Conservation (phyloP, 192 early-diverging fungal genomes). For the Rhizophagus sp. region DNA sequence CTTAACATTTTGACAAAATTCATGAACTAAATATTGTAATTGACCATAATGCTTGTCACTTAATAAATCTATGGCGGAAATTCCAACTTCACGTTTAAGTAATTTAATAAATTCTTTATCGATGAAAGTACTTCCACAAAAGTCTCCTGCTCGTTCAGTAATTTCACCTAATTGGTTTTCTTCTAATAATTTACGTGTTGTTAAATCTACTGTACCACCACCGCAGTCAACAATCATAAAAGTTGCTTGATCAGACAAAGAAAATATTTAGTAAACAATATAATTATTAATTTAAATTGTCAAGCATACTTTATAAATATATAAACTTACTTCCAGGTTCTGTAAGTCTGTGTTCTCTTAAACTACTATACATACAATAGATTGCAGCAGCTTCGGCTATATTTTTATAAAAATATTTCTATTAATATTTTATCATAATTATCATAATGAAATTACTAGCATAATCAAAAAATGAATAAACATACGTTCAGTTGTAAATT, state of each 20-base stretch:
- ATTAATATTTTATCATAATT: too few species aligned
- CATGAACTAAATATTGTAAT: constrained; percentile 1
- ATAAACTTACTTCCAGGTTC: not conserved
- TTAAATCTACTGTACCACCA: constrained; percentile 60
- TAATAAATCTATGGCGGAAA: not conserved
- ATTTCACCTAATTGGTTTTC: not conserved
- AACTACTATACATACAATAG: not conserved
- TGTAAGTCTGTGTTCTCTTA: not conserved
- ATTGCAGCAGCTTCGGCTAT: constrained; percentile 18
- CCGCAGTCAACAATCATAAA: constrained; percentile 63
- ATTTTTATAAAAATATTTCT: too few species aligned
- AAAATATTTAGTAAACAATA: too few species aligned
- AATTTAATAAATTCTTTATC: constrained; percentile 23
- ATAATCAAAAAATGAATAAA: too few species aligned
- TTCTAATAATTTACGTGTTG: constrained; percentile 22
- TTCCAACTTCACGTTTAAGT: not conserved
- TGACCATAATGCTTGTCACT: not conserved
- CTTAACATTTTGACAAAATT: not conserved
- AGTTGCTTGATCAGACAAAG: constrained; percentile 22
- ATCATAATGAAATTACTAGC: too few species aligned
- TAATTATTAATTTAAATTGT: too few species aligned
- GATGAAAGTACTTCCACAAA: constrained; percentile 2
- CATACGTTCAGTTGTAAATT: too few species aligned
- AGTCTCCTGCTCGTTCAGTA: not conserved
- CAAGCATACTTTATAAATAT: not conserved